A percentile compares a stretch with the other conserved stretches of the same genome.
Conservation (phyloP, 176 grass and related monocot species). For the Miscanthus lutarioriparius region DNA sequence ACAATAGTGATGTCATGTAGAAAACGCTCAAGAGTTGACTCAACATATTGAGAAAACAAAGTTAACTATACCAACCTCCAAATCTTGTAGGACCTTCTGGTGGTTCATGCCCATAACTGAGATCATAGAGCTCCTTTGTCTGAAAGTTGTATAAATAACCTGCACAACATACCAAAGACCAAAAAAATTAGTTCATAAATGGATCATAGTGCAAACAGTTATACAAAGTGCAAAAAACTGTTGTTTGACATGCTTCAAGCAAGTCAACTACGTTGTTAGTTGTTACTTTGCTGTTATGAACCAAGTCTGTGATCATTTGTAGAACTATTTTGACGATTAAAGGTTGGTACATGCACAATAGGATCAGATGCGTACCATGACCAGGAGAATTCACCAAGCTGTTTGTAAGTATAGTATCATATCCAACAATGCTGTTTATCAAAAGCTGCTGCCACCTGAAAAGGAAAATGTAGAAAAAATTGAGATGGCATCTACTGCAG, state of each 20-base stretch:
- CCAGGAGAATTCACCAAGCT: slow-evolving; percentile 93
- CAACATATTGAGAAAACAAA: slow-evolving; percentile 21
- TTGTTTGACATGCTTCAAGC: slow-evolving; percentile 22
- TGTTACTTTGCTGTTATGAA: not conserved
- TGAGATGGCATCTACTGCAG: not conserved
- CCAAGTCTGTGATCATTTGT: not conserved
- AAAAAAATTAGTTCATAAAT: not conserved
- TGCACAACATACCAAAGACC: slow-evolving; percentile 43
- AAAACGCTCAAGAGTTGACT: not conserved
- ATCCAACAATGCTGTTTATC: slow-evolving; percentile 96
- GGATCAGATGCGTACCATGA: slow-evolving; percentile 59
- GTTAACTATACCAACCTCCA: slow-evolving; percentile 71
- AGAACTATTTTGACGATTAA: slow-evolving; percentile 23
- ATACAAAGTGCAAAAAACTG: slow-evolving; percentile 10
- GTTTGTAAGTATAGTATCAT: slow-evolving; percentile 99
- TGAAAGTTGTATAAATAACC: slow-evolving; percentile 99
- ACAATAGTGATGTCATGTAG: not conserved
- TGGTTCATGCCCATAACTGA: slow-evolving; percentile 93
- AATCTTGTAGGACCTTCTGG: slow-evolving; percentile 76
- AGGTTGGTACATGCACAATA: slow-evolving; percentile 3
- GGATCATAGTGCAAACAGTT: not conserved
- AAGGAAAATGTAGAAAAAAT: slow-evolving; percentile 15
- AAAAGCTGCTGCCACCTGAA: slow-evolving; percentile 98
- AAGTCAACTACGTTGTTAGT: not conserved
- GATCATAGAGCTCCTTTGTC: slow-evolving; percentile 98